Base-by-base conservation (phyloP, 192 early-diverging fungal species). In the Globomyces pollinis-pini region DNA sequence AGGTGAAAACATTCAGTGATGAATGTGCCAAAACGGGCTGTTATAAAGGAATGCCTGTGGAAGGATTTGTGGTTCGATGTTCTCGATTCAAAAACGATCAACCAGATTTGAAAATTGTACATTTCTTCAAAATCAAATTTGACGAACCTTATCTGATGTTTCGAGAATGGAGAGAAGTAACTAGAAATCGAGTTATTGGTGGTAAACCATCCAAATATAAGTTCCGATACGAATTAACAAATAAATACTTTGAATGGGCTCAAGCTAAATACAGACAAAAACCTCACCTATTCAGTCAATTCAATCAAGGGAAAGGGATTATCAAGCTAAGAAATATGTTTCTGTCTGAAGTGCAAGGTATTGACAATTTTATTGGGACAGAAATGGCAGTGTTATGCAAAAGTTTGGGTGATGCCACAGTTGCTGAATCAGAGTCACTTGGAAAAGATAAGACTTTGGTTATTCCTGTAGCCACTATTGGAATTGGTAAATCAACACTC, bases 101-200 rank as follows among this genome's bases (percentile, higher is more conserved):
- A 0, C 61, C 61, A 24, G 43, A 38, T n/a, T 30, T 38, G 29
- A n/a, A n/a, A n/a, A n/a, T n/a, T n/a, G n/a, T n/a, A n/a, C n/a
- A n/a, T n/a, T 85, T 88, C 50, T 95, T 92, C 78, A 98, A 98
- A 75, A 78, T 94, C 72, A 98, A 98, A 64, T 94, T 88, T 64
- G 91, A 98, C 47, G 86, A 90, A 64, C 88, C 91, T 0, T 98
- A 98, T 47, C 65, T 96, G 31, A 86, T 93, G 83, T 98, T 88
- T 72, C 81, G 92, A 23, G 95, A 98, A 51, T 98, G 94, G 89
- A 79, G 95, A n/a, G 93, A 96, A 60, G 61, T 93, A 5, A 98
- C 95, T 8, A 86, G 84, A 60, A 54, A 52, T 15, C 52, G 91
- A 0, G 59, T 89, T 6, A 31, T 44, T 6, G 68, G 68, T 9